Evolutionary conservation across 129 eudicot genomes (phyloP).

Genomic region (Solidago caesia): DNA sequence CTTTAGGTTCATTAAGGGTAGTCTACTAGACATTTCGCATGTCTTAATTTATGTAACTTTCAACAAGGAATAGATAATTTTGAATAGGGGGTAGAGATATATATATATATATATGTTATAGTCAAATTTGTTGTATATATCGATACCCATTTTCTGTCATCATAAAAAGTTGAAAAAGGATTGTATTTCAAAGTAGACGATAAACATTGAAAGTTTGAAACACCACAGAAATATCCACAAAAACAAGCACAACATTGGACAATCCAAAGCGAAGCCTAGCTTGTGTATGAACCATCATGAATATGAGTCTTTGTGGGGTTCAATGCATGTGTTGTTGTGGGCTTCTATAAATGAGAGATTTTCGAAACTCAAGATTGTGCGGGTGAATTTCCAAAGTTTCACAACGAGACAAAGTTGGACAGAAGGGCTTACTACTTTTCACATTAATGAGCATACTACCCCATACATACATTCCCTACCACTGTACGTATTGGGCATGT

Average conservation of each 20-base stretch:
- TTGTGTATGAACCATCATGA: constrained; percentile 10
- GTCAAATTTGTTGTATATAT: neutral
- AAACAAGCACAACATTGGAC: constrained; percentile 15
- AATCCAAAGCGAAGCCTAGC: constrained; percentile 24
- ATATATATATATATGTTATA: too few relatives aligned
- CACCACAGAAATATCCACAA: constrained; percentile 2
- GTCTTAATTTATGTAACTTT: too few relatives aligned
- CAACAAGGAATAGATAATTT: too few relatives aligned
- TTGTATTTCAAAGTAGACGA: too few relatives aligned
- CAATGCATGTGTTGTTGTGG: constrained; percentile 17
- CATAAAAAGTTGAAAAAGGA: too few relatives aligned
- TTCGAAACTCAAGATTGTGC: constrained; percentile 33
- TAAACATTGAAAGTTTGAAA: too few relatives aligned
- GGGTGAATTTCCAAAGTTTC: constrained; percentile 26
- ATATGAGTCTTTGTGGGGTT: constrained; percentile 27
- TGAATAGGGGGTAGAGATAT: too few relatives aligned
- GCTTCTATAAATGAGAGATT: constrained; percentile 12
- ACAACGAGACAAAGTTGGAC: constrained; percentile 38
- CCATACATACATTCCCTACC: constrained; percentile 21
- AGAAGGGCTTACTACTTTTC: constrained; percentile 33
- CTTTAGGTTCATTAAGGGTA: too few relatives aligned
- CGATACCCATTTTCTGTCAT: too few relatives aligned
- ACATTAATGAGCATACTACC: constrained; percentile 25
- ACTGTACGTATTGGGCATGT: constrained; percentile 18
- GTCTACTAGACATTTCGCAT: too few relatives aligned